These are phyloP conservation scores for Phialocephala sp. DNA, from an alignment of 2,329 filamentous ascomycete genomes.

Conservation along the genomic window DNA sequence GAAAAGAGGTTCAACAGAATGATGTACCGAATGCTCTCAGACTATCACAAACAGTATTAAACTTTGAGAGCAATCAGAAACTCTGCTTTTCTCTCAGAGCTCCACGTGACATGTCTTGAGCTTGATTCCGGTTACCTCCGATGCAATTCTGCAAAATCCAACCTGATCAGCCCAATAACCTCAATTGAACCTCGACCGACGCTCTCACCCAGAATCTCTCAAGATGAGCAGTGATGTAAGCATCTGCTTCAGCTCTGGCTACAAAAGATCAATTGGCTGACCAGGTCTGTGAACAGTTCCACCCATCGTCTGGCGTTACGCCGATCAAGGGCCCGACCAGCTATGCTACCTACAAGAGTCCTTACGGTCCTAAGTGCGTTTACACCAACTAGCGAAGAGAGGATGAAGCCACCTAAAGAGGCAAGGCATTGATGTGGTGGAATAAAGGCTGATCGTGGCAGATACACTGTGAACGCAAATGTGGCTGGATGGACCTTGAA, in stretches of 20 bases:
- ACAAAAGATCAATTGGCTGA: conserved; percentile 3
- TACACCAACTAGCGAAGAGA: conserved; percentile 1
- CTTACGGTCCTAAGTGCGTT: conserved; percentile 70
- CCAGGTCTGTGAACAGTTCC: conserved; percentile 23
- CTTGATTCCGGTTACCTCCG: conserved; percentile 4
- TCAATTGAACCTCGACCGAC: conserved; percentile 27
- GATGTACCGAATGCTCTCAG: no score
- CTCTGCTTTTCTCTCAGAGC: not conserved
- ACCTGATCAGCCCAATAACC: not conserved
- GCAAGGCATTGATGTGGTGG: not conserved
- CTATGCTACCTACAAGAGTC: conserved; percentile 59
- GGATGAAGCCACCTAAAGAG: not conserved
- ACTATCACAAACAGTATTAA: not conserved
- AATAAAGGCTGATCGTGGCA: conserved; percentile 41
- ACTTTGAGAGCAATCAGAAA: not conserved
- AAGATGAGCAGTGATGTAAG: conserved; percentile 31
- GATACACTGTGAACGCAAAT: conserved; percentile 65
- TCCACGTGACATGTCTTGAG: not conserved
- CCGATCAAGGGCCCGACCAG: conserved; percentile 19
- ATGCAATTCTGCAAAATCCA: not conserved
- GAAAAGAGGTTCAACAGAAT: no score
- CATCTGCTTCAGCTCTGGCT: conserved; percentile 21
- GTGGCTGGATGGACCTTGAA: conserved; percentile 58
- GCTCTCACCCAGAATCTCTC: not conserved
- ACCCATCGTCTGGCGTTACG: conserved; percentile 31